A percentile compares a stretch with the other conserved stretches of the same genome.
phyloP scores from a whole-genome alignment of 2,329 filamentous ascomycete genomes.

The Fusarium sp. region DNA sequence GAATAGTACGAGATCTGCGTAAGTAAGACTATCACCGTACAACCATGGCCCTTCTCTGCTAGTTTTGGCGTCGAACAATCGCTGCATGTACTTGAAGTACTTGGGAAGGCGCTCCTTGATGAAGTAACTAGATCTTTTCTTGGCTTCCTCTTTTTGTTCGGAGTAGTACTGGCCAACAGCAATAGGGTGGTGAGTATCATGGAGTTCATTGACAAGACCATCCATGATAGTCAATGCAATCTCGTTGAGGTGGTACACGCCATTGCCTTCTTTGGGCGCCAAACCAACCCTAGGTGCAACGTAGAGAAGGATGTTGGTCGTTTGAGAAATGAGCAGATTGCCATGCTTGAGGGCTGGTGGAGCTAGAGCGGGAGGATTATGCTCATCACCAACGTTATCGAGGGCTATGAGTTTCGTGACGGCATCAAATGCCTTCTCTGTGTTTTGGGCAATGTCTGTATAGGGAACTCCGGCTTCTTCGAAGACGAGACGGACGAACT shows the following conservation, averaged over 20 bases:
- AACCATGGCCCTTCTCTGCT: constrained; percentile 72
- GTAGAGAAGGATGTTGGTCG: constrained; percentile 78
- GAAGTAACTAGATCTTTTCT: constrained; percentile 68
- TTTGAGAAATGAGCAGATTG: constrained; percentile 73
- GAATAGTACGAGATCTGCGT: constrained; percentile 79
- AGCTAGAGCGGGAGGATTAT: constrained; percentile 74
- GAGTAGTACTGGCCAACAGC: constrained; percentile 72
- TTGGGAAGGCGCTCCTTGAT: constrained; percentile 74
- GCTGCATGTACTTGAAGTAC: constrained; percentile 77
- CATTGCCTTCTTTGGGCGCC: constrained; percentile 56
- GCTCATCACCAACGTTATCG: constrained; percentile 59
- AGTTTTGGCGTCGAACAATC: constrained; percentile 68
- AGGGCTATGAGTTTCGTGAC: constrained; percentile 62
- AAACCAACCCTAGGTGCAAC: constrained; percentile 71
- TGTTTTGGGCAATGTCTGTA: constrained; percentile 62
- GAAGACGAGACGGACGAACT: constrained; percentile 77
- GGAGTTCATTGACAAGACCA: constrained; percentile 74
- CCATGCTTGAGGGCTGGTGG: constrained; percentile 75
- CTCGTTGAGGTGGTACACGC: constrained; percentile 69
- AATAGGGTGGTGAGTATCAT: constrained; percentile 82
- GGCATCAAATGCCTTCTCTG: constrained; percentile 61
- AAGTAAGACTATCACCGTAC: constrained; percentile 72
- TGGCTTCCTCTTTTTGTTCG: constrained; percentile 77
- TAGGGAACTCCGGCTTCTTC: constrained; percentile 76
- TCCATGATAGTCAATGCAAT: constrained; percentile 78